A percentile compares a stretch with the other conserved stretches of the same genome.
phyloP scores from a whole-genome alignment of 2,329 filamentous ascomycete genomes.

The Neurospora crassa region DNA sequence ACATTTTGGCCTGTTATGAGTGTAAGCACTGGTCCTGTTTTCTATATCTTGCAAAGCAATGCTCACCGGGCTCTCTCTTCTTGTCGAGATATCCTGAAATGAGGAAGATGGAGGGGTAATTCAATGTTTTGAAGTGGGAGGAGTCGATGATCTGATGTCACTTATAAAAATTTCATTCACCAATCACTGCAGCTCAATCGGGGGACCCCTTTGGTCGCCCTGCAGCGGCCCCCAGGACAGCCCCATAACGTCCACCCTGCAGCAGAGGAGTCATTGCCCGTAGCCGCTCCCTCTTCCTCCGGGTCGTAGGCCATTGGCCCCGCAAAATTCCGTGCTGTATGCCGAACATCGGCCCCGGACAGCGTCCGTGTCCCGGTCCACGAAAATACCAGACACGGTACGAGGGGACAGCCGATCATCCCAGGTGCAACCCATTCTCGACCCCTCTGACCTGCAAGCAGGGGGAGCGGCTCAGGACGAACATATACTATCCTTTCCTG shows the following conservation, averaged over 20 bases:
- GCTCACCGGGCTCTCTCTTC: neutral
- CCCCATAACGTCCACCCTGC: neutral
- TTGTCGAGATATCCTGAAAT: neutral
- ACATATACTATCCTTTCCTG: neutral
- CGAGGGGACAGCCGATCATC: neutral
- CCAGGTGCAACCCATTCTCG: neutral
- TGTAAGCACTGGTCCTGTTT: neutral
- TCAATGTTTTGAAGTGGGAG: neutral
- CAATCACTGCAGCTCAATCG: neutral
- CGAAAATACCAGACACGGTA: neutral
- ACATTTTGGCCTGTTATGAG: conserved; percentile 10
- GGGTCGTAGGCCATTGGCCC: neutral
- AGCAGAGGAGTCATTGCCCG: neutral
- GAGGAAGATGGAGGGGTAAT: neutral
- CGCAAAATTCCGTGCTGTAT: neutral
- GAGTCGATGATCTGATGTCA: neutral
- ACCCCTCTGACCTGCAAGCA: neutral
- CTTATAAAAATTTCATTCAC: neutral
- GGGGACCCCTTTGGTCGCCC: neutral
- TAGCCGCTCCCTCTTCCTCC: neutral
- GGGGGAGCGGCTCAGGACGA: neutral
- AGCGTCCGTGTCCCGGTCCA: neutral
- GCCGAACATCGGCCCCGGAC: neutral
- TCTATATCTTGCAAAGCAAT: neutral
- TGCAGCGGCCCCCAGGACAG: neutral